Evolutionary conservation across 768 basidiomycete genomes (phyloP).

Genomic region (Terana coerulea): DNA sequence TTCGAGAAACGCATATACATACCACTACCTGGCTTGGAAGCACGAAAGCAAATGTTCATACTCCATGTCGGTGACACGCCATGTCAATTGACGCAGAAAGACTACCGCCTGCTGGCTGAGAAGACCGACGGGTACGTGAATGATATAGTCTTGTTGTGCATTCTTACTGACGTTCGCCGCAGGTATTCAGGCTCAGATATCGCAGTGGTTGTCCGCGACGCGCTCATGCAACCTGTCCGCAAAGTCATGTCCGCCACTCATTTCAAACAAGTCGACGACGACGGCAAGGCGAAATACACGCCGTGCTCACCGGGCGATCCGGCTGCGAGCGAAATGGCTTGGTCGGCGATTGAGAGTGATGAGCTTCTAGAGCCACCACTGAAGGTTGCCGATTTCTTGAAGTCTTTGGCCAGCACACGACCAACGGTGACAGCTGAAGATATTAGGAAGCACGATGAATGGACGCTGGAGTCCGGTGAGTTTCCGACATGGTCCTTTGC

Average conservation of each 20-base stretch:
- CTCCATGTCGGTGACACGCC: constrained; percentile 94
- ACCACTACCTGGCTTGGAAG: constrained; percentile 91
- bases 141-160: not conserved
- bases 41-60: constrained; percentile 93
- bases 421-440: constrained; percentile 90
- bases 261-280: constrained; percentile 62
- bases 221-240: constrained; percentile 97
- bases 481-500: not conserved
- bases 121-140: constrained; percentile 73
- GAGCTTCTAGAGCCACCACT: constrained; percentile 89
- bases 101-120: constrained; percentile 78
- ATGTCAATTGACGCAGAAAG: constrained; percentile 71
- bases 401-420: constrained; percentile 69
- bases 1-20: constrained; percentile 99
- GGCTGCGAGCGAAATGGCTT: constrained; percentile 80
- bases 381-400: constrained; percentile 74
- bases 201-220: constrained; percentile 90
- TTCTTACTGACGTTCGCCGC: not conserved
- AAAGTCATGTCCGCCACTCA: constrained; percentile 96
- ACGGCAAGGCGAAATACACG: constrained; percentile 62
- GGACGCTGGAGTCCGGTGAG: constrained; percentile 85
- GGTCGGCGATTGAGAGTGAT: constrained; percentile 85
- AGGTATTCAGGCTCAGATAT: constrained; percentile 95
- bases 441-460: constrained; percentile 77
- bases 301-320: constrained; percentile 95